A percentile compares a stretch with the other conserved stretches of the same genome.
phyloP scores from a whole-genome alignment of 768 basidiomycete species.

The Termitomyces sp. region DNA sequence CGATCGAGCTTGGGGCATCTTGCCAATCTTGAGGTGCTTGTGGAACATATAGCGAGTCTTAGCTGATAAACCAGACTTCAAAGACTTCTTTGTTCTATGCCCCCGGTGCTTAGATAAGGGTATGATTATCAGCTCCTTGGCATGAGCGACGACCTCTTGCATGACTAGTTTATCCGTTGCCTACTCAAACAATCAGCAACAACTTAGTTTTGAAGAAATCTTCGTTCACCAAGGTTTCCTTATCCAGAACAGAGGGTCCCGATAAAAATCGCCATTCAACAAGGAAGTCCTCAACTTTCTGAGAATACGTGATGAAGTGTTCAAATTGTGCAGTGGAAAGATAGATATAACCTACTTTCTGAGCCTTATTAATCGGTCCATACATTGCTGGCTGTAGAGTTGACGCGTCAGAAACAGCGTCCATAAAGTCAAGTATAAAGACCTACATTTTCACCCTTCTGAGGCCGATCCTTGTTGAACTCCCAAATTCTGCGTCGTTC shows the following conservation, averaged over 20 bases:
- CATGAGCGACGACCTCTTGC: not conserved
- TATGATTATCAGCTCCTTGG: not conserved
- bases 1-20: not conserved
- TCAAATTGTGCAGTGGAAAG: not conserved
- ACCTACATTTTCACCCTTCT: constrained; percentile 9
- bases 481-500: constrained; percentile 14
- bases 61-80: not conserved
- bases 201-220: not conserved
- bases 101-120: not conserved
- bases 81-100: not conserved
- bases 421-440: not conserved
- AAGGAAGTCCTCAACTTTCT: constrained; percentile 15
- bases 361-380: constrained; percentile 11
- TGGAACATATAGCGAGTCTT: not conserved
- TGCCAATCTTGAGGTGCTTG: not conserved
- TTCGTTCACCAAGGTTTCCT: not conserved
- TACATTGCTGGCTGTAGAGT: constrained; percentile 9
- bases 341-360: constrained; percentile 6
- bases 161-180: not conserved
- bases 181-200: not conserved
- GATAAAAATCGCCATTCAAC: constrained; percentile 9
- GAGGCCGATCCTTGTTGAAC: constrained; percentile 1
- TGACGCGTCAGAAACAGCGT: not conserved
- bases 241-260: not conserved
- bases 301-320: not conserved